These are phyloP conservation scores for Cynanchum wilfordii DNA, from an alignment of 257 asterid species.

Conservation along the genomic window DNA sequence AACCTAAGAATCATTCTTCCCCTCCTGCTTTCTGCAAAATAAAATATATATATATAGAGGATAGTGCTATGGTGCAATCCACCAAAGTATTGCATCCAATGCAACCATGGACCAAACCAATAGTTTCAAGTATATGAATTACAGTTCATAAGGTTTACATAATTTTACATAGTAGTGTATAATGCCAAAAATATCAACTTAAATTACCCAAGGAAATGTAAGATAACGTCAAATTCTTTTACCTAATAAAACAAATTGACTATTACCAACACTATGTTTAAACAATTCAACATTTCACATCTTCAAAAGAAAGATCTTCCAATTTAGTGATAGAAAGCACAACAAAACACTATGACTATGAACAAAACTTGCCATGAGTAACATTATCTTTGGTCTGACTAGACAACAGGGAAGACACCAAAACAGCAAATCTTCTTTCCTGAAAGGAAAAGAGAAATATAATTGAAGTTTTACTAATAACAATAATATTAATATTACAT, in stretches of 20 bases:
- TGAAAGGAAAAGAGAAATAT: conserved; percentile 21
- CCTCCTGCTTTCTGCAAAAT: background rate
- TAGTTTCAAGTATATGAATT: background rate
- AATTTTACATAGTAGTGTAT: background rate
- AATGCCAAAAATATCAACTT: background rate
- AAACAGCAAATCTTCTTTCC: conserved; percentile 94
- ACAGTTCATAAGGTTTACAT: background rate
- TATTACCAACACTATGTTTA: background rate
- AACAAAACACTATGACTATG: background rate
- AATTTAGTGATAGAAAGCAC: background rate
- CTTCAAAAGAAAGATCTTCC: background rate
- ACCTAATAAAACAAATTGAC: background rate
- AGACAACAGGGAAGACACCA: conserved; percentile 81
- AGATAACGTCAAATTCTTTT: background rate
- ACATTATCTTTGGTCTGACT: conserved; percentile 96
- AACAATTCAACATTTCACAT: background rate
- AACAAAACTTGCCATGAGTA: conserved; percentile 69
- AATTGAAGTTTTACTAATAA: background rate
- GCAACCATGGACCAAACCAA: too few species aligned
- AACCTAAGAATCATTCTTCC: background rate
- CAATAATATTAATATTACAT: background rate
- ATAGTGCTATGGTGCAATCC: too few species aligned
- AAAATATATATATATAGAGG: background rate
- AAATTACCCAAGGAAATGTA: background rate
- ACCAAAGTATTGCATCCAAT: too few species aligned